Evolutionary conservation across 805 yeast genomes (phyloP).

Genomic region (Candida ascalaphidarum): DNA sequence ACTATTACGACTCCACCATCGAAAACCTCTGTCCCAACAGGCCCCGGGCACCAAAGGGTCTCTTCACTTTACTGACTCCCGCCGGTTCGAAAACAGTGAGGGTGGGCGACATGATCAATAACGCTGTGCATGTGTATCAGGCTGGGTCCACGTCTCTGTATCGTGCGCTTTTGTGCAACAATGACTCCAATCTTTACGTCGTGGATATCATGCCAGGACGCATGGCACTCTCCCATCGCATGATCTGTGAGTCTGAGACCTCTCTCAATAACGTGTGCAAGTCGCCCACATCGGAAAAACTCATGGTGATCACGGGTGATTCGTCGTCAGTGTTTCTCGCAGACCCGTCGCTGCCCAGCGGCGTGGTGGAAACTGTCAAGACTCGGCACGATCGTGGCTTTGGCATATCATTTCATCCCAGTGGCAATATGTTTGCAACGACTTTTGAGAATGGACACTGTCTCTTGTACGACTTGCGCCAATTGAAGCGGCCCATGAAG

Average conservation of each 20-base stretch:
- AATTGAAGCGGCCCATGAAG: constrained; percentile 42
- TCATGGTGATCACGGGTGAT: constrained; percentile 65
- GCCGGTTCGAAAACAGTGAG: constrained; percentile 41
- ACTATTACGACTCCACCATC: constrained; percentile 6
- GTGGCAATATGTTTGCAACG: constrained; percentile 66
- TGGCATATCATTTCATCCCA: constrained; percentile 70
- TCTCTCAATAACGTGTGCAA: constrained; percentile 67
- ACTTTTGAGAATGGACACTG: constrained; percentile 85
- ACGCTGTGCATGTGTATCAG: constrained; percentile 55
- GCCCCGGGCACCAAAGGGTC: constrained; percentile 55
- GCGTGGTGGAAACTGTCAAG: constrained; percentile 31
- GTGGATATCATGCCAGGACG: constrained; percentile 45
- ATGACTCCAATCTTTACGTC: constrained; percentile 65
- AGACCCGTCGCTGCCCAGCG: constrained; percentile 29
- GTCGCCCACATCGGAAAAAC: constrained; percentile 36
- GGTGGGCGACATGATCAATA: constrained; percentile 78
- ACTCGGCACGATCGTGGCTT: constrained; percentile 74
- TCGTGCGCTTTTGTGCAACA: constrained; percentile 68
- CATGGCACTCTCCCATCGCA: constrained; percentile 31
- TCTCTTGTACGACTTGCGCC: constrained; percentile 68
- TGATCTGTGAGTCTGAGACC: constrained; percentile 44
- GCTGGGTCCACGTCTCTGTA: constrained; percentile 29
- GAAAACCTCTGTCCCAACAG: constrained; percentile 7
- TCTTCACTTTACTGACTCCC: constrained; percentile 38
- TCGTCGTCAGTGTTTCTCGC: constrained; percentile 53